A percentile compares a stretch with the other conserved stretches of the same genome.
phyloP scores from a whole-genome alignment of 1,284 basidiomycete species.

The Malassezia slooffiae region DNA sequence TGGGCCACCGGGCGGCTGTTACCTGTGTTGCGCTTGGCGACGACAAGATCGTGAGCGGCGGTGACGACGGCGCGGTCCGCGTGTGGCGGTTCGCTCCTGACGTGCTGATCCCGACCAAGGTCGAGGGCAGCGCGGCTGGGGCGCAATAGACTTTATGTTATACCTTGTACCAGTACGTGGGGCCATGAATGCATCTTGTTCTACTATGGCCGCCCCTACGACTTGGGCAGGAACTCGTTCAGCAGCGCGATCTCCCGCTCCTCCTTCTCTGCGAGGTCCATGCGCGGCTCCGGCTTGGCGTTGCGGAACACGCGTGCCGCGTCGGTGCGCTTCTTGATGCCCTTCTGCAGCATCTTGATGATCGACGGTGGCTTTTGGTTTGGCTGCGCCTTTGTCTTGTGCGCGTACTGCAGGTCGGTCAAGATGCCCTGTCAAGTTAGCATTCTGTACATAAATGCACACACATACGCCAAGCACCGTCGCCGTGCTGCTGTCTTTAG shows the following conservation, averaged over 20 bases:
- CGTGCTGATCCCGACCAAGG: neutral
- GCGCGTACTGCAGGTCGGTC: constrained; percentile 15
- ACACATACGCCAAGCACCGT: constrained; percentile 12
- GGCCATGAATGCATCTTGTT: neutral
- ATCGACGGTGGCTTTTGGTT: constrained; percentile 17
- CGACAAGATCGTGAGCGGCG: constrained; percentile 88
- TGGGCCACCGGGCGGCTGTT: constrained; percentile 87
- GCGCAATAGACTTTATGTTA: no score
- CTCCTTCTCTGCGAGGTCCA: constrained; percentile 14
- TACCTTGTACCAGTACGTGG: neutral
- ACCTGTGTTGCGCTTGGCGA: constrained; percentile 82
- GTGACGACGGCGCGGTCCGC: constrained; percentile 67
- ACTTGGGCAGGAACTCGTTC: constrained; percentile 9
- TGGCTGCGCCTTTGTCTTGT: constrained; percentile 14
- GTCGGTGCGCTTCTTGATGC: constrained; percentile 17
- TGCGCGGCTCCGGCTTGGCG: constrained; percentile 14
- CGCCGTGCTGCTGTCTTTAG: constrained; percentile 11
- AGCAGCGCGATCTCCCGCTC: constrained; percentile 11
- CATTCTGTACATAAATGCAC: no score
- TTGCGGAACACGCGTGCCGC: constrained; percentile 10
- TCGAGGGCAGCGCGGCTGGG: neutral
- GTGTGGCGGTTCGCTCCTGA: constrained; percentile 36
- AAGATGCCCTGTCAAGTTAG: constrained; percentile 12
- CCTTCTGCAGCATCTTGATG: constrained; percentile 17
- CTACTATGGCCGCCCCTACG: neutral